phyloP scores from a whole-genome alignment of 2,329 filamentous ascomycete species.

The Cladophialophora chaetospira region DNA sequence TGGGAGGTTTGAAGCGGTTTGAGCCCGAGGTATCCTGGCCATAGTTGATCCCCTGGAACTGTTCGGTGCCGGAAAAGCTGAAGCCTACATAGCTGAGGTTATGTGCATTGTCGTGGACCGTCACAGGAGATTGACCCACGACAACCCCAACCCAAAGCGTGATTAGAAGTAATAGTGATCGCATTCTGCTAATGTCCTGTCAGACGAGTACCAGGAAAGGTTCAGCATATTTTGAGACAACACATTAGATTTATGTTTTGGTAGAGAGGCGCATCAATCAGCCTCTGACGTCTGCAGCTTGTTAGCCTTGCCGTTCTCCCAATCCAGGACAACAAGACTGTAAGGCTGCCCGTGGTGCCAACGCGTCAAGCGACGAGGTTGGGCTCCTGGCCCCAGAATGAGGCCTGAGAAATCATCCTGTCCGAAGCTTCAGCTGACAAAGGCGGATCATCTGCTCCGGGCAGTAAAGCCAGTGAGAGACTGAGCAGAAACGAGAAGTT shows the following conservation, averaged over 20 bases:
- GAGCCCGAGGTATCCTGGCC: conserved; percentile 36
- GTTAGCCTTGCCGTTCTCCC: not conserved
- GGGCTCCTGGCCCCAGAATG: not conserved
- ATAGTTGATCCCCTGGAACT: conserved; percentile 35
- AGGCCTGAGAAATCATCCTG: not conserved
- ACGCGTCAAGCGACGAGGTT: not conserved
- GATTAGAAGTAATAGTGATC: not conserved
- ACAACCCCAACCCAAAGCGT: not conserved
- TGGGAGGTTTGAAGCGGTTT: conserved; percentile 36
- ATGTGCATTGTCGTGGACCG: conserved; percentile 8
- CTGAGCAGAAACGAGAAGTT: not conserved
- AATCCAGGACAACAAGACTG: not conserved
- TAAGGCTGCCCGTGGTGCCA: not conserved
- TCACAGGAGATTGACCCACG: conserved; percentile 14
- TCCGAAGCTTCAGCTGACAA: not conserved
- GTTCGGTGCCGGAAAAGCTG: conserved; percentile 32
- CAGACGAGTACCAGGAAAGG: not conserved
- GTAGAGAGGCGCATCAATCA: not conserved
- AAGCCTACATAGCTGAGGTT: conserved; percentile 30
- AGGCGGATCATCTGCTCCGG: not conserved
- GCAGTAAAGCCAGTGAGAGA: not conserved
- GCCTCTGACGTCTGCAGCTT: conserved; percentile 11
- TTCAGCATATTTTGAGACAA: not conserved
- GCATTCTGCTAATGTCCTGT: not conserved
- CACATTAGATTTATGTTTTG: not conserved